Evolutionary conservation across 1,139 yeast species (phyloP).

Genomic region (Sugiyamaella xylanicola): DNA sequence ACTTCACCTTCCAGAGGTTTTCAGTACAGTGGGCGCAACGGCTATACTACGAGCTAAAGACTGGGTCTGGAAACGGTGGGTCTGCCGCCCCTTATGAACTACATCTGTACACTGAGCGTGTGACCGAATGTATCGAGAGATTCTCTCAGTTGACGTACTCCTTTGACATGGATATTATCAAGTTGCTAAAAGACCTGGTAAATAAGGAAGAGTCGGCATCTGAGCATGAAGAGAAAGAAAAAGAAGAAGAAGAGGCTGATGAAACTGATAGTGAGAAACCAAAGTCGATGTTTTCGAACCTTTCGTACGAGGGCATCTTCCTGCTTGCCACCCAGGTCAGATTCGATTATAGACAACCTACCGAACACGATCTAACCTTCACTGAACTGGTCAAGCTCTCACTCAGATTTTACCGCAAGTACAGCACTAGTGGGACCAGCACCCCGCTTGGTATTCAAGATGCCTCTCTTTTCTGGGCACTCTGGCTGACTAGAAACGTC

Average conservation of each 20-base stretch:
- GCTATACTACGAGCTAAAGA: constrained; percentile 37
- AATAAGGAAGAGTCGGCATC: constrained; percentile 16
- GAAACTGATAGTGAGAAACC: constrained; percentile 16
- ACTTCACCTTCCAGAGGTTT: constrained; percentile 43
- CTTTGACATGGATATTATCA: constrained; percentile 60
- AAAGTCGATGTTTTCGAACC: constrained; percentile 28
- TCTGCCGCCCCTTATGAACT: constrained; percentile 31
- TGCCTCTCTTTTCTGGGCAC: constrained; percentile 47
- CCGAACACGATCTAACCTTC: constrained; percentile 19
- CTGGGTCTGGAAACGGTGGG: constrained; percentile 27
- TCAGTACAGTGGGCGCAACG: constrained; percentile 41
- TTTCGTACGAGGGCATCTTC: constrained; percentile 40
- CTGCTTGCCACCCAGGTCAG: constrained; percentile 40
- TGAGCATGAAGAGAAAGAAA: constrained; percentile 20
- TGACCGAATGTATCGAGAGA: constrained; percentile 48
- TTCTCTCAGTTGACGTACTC: constrained; percentile 58
- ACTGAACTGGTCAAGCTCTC: constrained; percentile 33
- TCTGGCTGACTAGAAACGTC: constrained; percentile 45
- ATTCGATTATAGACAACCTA: constrained; percentile 29
- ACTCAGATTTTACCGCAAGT: constrained; percentile 26
- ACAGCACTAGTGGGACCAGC: constrained; percentile 39
- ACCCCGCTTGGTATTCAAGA: constrained; percentile 46
- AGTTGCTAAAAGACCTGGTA: constrained; percentile 44
- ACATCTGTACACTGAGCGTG: constrained; percentile 32
- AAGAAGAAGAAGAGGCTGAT: constrained; percentile 20